Evolutionary conservation across 2,329 filamentous ascomycete species (phyloP).

Genomic region (Teratosphaeria zuluensis): DNA sequence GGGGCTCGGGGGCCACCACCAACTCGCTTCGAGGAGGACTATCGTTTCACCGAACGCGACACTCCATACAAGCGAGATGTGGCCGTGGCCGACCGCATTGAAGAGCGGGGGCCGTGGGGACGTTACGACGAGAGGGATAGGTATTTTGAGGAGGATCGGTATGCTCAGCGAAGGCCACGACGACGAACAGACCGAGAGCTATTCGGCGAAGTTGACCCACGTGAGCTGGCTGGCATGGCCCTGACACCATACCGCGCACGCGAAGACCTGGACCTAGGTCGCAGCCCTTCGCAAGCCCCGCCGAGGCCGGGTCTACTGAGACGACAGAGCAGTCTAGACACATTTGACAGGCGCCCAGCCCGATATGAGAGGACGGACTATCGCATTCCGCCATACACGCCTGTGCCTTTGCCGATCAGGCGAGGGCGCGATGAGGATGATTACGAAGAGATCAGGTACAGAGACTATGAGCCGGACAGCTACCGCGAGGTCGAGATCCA

Average conservation of each 20-base stretch:
- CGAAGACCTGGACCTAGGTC: constrained; percentile 41
- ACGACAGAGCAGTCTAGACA: constrained; percentile 82
- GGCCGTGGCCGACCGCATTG: constrained; percentile 32
- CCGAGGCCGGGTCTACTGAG: constrained; percentile 61
- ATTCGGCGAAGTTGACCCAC: constrained; percentile 38
- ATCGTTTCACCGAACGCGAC: constrained; percentile 30
- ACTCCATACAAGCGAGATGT: constrained; percentile 32
- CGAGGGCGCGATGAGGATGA: constrained; percentile 51
- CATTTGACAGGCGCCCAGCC: constrained; percentile 67
- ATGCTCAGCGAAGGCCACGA: constrained; percentile 17
- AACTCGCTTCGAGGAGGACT: constrained; percentile 32
- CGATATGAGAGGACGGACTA: constrained; percentile 53
- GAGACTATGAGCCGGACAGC: constrained; percentile 31
- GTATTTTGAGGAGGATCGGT: constrained; percentile 44
- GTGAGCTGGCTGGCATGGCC: constrained; percentile 41
- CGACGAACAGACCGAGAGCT: constrained; percentile 34
- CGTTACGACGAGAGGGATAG: constrained; percentile 46
- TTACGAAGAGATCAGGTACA: constrained; percentile 49
- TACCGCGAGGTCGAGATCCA: constrained; percentile 42
- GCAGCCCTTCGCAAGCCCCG: constrained; percentile 27
- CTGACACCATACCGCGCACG: constrained; percentile 44
- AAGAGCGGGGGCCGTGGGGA: constrained; percentile 19
- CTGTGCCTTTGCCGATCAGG: constrained; percentile 53
- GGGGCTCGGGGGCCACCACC: constrained; percentile 20
- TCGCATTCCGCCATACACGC: constrained; percentile 55